Evolutionary conservation across 495 filamentous ascomycete species (phyloP).

Genomic region (Podospora pseudocomata): DNA sequence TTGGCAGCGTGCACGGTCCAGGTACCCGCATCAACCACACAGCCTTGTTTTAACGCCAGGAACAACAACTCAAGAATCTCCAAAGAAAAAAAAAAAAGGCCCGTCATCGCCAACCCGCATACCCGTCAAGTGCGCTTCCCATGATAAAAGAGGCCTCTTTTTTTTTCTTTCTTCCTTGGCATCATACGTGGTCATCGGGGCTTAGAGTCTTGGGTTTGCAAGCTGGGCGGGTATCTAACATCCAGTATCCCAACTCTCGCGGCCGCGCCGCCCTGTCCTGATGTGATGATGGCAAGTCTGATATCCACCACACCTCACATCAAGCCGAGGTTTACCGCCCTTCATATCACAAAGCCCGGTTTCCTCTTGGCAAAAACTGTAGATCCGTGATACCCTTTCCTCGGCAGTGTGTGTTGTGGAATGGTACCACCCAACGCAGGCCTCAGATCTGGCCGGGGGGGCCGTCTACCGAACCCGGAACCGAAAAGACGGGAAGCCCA

Average conservation of each 20-base stretch:
- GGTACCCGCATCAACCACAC: neutral
- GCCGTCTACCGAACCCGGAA: neutral
- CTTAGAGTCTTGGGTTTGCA: neutral
- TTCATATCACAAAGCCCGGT: neutral
- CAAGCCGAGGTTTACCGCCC: no score
- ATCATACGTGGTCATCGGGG: neutral
- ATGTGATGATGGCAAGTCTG: neutral
- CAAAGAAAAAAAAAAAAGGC: neutral
- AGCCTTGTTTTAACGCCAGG: neutral
- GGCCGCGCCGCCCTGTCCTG: neutral
- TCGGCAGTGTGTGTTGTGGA: neutral
- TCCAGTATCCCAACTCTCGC: neutral
- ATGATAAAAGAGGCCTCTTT: neutral
- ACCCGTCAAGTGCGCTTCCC: neutral
- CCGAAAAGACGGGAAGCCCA: neutral
- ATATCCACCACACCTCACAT: neutral
- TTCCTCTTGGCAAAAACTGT: neutral
- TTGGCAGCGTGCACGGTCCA: constrained; percentile 5
- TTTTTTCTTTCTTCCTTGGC: neutral
- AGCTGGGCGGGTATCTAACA: neutral
- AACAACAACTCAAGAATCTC: neutral
- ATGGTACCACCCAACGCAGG: neutral
- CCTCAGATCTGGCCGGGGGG: neutral
- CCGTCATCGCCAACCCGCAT: constrained; percentile 7
- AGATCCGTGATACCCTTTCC: neutral